Conservation (phyloP, 2,329 filamentous ascomycete genomes). For the Ophiostoma sp. region DNA sequence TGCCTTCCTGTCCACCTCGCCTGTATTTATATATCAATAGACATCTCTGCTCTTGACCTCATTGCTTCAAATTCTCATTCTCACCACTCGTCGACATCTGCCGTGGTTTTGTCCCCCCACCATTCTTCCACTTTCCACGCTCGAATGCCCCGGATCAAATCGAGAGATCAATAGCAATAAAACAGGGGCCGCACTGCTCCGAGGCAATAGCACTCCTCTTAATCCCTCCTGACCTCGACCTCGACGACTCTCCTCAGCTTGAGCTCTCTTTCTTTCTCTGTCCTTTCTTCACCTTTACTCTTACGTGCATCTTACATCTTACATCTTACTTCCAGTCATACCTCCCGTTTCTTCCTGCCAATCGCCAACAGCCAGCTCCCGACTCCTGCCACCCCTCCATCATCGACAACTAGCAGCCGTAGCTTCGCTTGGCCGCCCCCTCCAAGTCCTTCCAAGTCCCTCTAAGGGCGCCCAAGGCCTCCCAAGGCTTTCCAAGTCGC, state of each 20-base stretch:
- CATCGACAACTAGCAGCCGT: constrained; percentile 10
- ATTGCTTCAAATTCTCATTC: not conserved
- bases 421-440: not conserved
- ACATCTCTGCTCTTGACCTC: not conserved
- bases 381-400: not conserved
- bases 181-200: constrained; percentile 6
- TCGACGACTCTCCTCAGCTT: not conserved
- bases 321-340: not conserved
- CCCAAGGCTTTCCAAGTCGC: not conserved
- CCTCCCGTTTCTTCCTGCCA: not conserved
- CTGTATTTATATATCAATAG: too few species aligned
- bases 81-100: not conserved
- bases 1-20: not conserved
- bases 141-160: not conserved
- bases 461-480: not conserved
- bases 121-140: constrained; percentile 16
- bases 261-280: not conserved
- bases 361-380: constrained; percentile 1
- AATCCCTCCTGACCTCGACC: not conserved
- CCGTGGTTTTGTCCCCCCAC: not conserved
- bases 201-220: not conserved
- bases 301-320: too few species aligned
- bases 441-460: not conserved
- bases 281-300: constrained; percentile 1
- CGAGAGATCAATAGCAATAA: not conserved